Evolutionary conservation across 164 flowering plant genomes (phyloP), one percentile per base, ranked within the genome.

Genomic region (Vitis amurensis): DNA sequence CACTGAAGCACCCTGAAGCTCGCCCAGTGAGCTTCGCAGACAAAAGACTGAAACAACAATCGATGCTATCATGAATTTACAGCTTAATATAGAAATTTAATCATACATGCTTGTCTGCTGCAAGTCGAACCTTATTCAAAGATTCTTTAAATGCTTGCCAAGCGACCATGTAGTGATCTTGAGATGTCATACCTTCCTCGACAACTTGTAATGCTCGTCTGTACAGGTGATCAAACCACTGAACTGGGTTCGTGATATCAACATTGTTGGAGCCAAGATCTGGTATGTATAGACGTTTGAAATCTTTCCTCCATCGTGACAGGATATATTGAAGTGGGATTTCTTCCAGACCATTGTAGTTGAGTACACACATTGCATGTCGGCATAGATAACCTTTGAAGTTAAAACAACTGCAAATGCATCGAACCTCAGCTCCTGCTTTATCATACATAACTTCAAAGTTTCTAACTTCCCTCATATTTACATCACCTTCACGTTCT

Each of bases 271-370:
- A 71, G 23, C 86, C 86, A 63, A 71, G 61, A 67, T 81, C 82
- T 17, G 80, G 79, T 8, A 72, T 69, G 63, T 87, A 89, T 4
- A 81, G 15, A 8, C 88, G 87, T 71, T 78, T 85, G 14, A 84
- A 76, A 73, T 90, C 90, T 73, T 86, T 86, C 80, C 90, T 83
- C 95, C 92, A 87, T 14, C 92, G 74, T 10, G 85, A 53, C 52
- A 87, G 55, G 27, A 88, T 77, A 55, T 88, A 90, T 58, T 85
- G 89, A 63, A 50, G 52, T 4, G 90, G 92, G 19, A 90, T 70
- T 64, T 87, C 90, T 64, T 84, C 85, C 30, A 82, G 71, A 15
- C 82, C 81, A 68, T 83, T 80, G 58, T 74, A 78, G 65, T 77
- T 76, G 0, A 90, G 87, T 17, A 88, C 73, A 66, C 75, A 72